Percentiles rank a stretch among this genome's conserved stretches.
Evolutionary conservation across 2,329 filamentous ascomycete species (phyloP).

Genomic region (Cordyceps militaris): DNA sequence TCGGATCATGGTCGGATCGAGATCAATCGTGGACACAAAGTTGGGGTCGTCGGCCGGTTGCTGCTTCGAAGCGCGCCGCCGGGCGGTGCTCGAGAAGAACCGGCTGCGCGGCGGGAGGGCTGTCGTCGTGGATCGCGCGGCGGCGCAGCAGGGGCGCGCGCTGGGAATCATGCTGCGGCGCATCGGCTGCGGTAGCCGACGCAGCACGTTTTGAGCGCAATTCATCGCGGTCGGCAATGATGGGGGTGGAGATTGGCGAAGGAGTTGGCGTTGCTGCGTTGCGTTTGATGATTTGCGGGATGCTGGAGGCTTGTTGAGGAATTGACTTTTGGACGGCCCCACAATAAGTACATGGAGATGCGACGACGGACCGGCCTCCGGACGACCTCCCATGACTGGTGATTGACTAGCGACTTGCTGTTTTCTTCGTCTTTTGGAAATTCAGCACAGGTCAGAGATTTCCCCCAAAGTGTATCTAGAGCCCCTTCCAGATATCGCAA

Average conservation of each 20-base stretch:
- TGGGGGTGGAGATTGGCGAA: slow-evolving; percentile 8
- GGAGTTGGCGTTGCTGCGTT: background rate
- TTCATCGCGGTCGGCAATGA: slow-evolving; percentile 21
- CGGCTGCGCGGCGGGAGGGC: background rate
- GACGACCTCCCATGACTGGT: background rate
- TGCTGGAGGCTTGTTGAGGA: background rate
- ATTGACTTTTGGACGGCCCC: background rate
- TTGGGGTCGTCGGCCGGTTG: slow-evolving; percentile 62
- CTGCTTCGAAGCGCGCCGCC: slow-evolving; percentile 27
- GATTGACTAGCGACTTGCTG: no score
- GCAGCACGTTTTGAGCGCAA: slow-evolving; percentile 20
- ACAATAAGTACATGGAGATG: background rate
- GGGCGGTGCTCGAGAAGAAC: slow-evolving; percentile 15
- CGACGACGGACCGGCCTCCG: no score
- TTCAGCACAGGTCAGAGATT: no score
- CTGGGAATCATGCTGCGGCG: background rate
- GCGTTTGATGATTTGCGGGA: background rate
- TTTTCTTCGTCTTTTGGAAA: no score
- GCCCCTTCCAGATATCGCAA: no score
- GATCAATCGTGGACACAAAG: slow-evolving; percentile 82
- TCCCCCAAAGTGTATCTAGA: no score
- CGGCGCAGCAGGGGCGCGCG: slow-evolving; percentile 6
- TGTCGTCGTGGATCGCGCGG: background rate
- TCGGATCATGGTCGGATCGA: slow-evolving; percentile 73
- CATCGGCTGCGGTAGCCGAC: slow-evolving; percentile 19